These are phyloP conservation scores for Nigrograna mackinnonii DNA, from an alignment of 2,329 filamentous ascomycete genomes.

Conservation along the genomic window DNA sequence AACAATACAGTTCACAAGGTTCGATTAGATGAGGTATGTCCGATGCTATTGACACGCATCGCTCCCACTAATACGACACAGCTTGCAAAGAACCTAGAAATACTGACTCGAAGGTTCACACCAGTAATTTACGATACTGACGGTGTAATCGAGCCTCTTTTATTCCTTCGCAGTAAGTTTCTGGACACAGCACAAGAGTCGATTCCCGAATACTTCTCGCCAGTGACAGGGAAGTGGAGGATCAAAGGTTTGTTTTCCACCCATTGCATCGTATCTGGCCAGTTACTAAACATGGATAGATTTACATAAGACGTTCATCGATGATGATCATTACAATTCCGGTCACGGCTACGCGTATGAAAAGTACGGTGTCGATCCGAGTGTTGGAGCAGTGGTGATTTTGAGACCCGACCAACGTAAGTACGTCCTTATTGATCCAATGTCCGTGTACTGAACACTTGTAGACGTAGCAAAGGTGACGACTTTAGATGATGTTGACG, in stretches of 20 bases:
- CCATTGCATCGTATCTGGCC: background rate
- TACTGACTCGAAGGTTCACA: slow-evolving; percentile 48
- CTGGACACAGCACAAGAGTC: slow-evolving; percentile 53
- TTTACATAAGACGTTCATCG: slow-evolving; percentile 64
- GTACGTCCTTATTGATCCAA: slow-evolving; percentile 18
- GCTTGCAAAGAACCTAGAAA: slow-evolving; percentile 23
- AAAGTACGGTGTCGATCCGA: slow-evolving; percentile 54
- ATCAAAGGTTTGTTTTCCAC: slow-evolving; percentile 52
- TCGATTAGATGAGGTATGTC: too few species aligned
- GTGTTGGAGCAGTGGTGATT: slow-evolving; percentile 48
- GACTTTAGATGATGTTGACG: slow-evolving; percentile 19
- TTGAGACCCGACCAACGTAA: slow-evolving; percentile 66
- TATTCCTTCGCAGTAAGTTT: slow-evolving; percentile 57
- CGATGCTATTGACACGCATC: background rate
- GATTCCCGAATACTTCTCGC: slow-evolving; percentile 61
- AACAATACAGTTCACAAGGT: too few species aligned
- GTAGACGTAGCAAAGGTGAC: slow-evolving; percentile 33
- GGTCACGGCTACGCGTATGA: slow-evolving; percentile 63
- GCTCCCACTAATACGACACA: too few species aligned
- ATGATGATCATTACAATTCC: slow-evolving; percentile 59
- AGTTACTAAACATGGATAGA: slow-evolving; percentile 40
- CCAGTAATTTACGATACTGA: slow-evolving; percentile 50
- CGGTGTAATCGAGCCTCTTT: slow-evolving; percentile 59
- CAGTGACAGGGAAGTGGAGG: slow-evolving; percentile 57
- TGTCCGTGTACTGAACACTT: slow-evolving; percentile 4